phyloP scores from a whole-genome alignment of 2,329 filamentous ascomycete genomes.

The Chrysosporium queenslandicum region DNA sequence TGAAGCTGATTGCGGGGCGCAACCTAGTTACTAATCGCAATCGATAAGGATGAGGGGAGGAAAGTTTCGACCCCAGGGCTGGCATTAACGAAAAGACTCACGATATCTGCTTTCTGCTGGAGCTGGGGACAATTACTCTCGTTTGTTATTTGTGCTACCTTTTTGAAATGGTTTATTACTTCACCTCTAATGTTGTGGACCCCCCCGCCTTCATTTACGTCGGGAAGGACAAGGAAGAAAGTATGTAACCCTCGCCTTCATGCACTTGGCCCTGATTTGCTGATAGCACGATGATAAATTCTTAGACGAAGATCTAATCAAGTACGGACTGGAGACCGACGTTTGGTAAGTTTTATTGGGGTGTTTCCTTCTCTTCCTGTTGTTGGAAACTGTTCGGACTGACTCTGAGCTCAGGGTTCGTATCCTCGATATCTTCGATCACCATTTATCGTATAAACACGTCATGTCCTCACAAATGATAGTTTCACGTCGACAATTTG shows the following conservation, averaged over 20 bases:
- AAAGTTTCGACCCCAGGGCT: no score
- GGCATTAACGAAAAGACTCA: no score
- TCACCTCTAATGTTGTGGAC: slow-evolving; percentile 71
- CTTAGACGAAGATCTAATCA: slow-evolving; percentile 90
- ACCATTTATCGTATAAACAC: no score
- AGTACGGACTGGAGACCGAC: slow-evolving; percentile 88
- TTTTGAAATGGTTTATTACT: slow-evolving; percentile 80
- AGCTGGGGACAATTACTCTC: not conserved
- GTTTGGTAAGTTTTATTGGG: slow-evolving; percentile 58
- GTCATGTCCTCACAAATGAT: slow-evolving; percentile 7
- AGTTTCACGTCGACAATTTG: slow-evolving; percentile 97
- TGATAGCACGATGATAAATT: slow-evolving; percentile 1
- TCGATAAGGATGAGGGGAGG: not conserved
- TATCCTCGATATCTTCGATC: slow-evolving; percentile 10
- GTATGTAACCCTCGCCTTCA: slow-evolving; percentile 44
- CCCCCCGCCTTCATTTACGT: slow-evolving; percentile 87
- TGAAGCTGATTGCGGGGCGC: no score
- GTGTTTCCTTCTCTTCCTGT: slow-evolving; percentile 1
- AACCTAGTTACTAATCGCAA: not conserved
- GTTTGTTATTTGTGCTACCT: no score
- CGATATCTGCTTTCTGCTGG: not conserved
- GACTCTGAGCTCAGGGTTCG: slow-evolving; percentile 24
- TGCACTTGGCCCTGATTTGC: slow-evolving; percentile 7
- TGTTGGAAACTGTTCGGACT: not conserved
- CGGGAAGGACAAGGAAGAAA: slow-evolving; percentile 98